Evolutionary conservation across 495 filamentous ascomycete genomes (phyloP).

Genomic region (Aspergillus cavernicola): DNA sequence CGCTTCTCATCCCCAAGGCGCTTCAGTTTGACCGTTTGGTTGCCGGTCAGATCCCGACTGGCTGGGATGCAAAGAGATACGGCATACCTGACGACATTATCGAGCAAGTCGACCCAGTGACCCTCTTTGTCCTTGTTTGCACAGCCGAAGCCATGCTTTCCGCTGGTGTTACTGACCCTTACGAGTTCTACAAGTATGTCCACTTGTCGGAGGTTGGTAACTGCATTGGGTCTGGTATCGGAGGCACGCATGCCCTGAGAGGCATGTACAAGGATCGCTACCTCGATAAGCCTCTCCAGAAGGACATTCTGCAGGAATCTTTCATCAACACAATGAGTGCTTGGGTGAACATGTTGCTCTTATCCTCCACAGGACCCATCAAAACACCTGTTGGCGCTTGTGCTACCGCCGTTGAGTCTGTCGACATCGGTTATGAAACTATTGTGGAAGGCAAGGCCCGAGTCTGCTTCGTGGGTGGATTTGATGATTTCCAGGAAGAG

Average conservation of each 20-base stretch:
- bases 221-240: constrained; percentile 96
- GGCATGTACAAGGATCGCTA: constrained; percentile 99
- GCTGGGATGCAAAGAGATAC: constrained; percentile 93
- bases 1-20: constrained; percentile 92
- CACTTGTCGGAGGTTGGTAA: constrained; percentile 98
- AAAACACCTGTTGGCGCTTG: constrained; percentile 98
- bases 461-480: constrained; percentile 95
- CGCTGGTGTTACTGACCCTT: constrained; percentile 97
- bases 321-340: constrained; percentile 99
- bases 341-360: constrained; percentile 98
- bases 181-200: constrained; percentile 99
- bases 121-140: constrained; percentile 89
- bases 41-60: constrained; percentile 92
- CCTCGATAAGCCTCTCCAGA: constrained; percentile 96
- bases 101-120: constrained; percentile 93
- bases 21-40: constrained; percentile 95
- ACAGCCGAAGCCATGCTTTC: constrained; percentile 86
- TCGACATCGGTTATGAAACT: constrained; percentile 96
- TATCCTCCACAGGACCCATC: constrained; percentile 96
- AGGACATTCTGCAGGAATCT: constrained; percentile 97
- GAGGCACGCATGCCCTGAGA: constrained; percentile 84
- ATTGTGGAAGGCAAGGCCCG: constrained; percentile 97
- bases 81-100: constrained; percentile 98
- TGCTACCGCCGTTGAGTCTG: constrained; percentile 93
- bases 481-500: constrained; percentile 99